Percentiles rank a stretch among this genome's conserved stretches.
These are phyloP conservation scores for Gomphus bonarii DNA, from an alignment of 1,284 basidiomycete species.

Conservation along the genomic window DNA sequence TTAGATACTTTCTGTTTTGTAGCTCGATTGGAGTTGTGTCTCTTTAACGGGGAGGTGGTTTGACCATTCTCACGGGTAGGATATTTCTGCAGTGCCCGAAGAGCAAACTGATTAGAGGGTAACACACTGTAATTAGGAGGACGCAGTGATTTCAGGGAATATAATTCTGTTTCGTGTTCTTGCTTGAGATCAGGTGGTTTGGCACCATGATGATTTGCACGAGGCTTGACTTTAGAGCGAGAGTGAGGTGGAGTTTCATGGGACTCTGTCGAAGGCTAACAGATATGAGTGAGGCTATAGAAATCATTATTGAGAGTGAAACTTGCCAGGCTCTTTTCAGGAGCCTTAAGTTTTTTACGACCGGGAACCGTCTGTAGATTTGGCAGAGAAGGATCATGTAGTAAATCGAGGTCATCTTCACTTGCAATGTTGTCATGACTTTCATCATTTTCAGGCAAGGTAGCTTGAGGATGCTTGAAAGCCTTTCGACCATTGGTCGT, in stretches of 20 bases:
- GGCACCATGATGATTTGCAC: not conserved
- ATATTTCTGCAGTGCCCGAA: not conserved
- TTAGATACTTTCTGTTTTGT: not conserved
- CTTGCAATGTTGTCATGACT: not conserved
- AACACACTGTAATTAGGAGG: not conserved
- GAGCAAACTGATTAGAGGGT: conserved; percentile 2
- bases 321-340: not conserved
- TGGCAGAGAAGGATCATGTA: not conserved
- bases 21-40: conserved; percentile 1
- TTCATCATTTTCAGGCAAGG: not conserved
- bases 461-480: not conserved
- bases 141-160: not conserved
- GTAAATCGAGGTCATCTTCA: not conserved
- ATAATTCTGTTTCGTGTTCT: not conserved
- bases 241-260: not conserved
- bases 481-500: not conserved
- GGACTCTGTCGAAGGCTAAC: not conserved
- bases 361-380: not conserved
- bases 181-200: not conserved
- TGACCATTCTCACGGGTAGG: not conserved
- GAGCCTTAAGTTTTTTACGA: not conserved
- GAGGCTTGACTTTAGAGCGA: not conserved
- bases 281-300: not conserved
- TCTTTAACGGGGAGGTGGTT: not conserved
- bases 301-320: not conserved